Conservation (phyloP, 2,329 filamentous ascomycete species). For the Arthrobotrys entomopaga region DNA sequence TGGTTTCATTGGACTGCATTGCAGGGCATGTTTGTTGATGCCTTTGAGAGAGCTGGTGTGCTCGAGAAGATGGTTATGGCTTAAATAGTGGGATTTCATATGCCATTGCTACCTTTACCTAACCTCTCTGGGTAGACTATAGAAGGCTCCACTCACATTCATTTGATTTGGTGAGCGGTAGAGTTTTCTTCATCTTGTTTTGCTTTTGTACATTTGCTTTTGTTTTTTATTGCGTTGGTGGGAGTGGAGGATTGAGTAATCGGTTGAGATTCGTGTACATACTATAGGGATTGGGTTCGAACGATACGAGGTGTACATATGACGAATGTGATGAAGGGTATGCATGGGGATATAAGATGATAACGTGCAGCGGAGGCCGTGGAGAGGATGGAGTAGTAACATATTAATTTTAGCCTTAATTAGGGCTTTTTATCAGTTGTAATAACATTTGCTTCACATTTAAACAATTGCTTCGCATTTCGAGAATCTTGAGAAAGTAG, state of each 20-base stretch:
- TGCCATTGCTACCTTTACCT: slow-evolving; percentile 2
- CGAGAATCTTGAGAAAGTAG: no score
- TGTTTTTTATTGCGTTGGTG: not conserved
- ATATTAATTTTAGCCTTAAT: not conserved
- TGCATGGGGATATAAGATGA: not conserved
- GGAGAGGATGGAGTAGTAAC: not conserved
- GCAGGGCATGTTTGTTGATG: slow-evolving; percentile 88
- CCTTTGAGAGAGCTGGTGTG: slow-evolving; percentile 72
- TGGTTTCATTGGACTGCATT: slow-evolving; percentile 97
- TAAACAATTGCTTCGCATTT: no score
- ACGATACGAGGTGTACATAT: not conserved
- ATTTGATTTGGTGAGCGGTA: not conserved
- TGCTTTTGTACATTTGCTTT: not conserved
- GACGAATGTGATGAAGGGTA: slow-evolving; percentile 2
- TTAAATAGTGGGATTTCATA: slow-evolving; percentile 58
- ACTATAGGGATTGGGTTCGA: not conserved
- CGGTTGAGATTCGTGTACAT: slow-evolving; percentile 1
- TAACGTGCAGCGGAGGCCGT: not conserved
- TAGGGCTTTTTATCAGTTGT: no score
- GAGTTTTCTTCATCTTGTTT: not conserved
- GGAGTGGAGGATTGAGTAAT: not conserved
- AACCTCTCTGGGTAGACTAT: slow-evolving; percentile 3
- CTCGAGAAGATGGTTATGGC: slow-evolving; percentile 64
- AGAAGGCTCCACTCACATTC: slow-evolving; percentile 6
- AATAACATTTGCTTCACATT: no score